A percentile compares a stretch with the other conserved stretches of the same genome.
Conservation (phyloP, 2,329 filamentous ascomycete species). For the Ascocoryne sarcoides region DNA sequence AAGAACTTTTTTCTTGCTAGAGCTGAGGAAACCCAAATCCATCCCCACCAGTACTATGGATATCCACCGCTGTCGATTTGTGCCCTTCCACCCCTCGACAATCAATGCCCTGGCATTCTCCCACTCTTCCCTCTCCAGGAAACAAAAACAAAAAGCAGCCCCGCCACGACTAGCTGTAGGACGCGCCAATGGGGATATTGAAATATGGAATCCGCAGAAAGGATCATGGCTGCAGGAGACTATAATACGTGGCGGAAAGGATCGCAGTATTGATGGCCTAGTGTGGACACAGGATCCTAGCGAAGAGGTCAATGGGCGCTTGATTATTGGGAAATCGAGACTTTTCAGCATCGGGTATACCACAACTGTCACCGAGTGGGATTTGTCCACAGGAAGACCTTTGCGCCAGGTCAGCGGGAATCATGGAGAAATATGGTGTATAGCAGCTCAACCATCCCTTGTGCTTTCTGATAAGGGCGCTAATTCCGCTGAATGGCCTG, state of each 20-base stretch:
- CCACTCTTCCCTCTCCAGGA: conserved; percentile 50
- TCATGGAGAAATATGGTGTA: conserved; percentile 94
- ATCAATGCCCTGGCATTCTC: conserved; percentile 96
- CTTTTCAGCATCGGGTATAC: conserved; percentile 97
- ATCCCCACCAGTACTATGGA: conserved; percentile 54
- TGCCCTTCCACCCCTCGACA: conserved; percentile 80
- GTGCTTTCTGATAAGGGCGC: conserved; percentile 13
- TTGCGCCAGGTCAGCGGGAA: conserved; percentile 81
- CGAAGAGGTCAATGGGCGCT: conserved; percentile 53
- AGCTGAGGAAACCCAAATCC: conserved; percentile 1
- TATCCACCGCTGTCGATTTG: conserved; percentile 93
- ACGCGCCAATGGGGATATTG: conserved; percentile 88
- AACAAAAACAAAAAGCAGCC: conserved; percentile 42
- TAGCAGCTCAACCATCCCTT: conserved; percentile 67
- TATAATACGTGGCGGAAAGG: conserved; percentile 72
- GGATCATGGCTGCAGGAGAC: conserved; percentile 79
- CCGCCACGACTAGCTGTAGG: conserved; percentile 77
- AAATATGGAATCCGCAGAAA: conserved; percentile 87
- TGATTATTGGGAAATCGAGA: conserved; percentile 62
- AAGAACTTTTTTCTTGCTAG: conserved; percentile 9
- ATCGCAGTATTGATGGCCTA: conserved; percentile 81
- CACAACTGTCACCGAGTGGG: conserved; percentile 89
- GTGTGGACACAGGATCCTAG: conserved; percentile 85
- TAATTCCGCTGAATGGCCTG: conserved; percentile 27
- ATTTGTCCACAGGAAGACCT: conserved; percentile 69